Evolutionary conservation across 2,329 filamentous ascomycete species (phyloP).

Genomic region (Hypomyces perniciosus): DNA sequence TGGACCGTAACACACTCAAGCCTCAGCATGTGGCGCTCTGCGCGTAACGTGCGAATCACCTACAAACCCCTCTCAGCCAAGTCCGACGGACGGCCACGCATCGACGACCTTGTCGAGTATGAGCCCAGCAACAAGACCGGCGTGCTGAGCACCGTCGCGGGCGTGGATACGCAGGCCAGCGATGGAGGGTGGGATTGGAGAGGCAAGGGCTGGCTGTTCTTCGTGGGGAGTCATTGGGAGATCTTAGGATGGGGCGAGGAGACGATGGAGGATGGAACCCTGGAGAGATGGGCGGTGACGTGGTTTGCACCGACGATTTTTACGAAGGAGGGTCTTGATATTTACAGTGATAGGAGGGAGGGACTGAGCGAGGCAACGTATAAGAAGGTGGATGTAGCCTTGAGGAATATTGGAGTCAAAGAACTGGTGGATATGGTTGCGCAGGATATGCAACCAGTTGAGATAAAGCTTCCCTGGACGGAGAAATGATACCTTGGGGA

Average conservation of each 20-base stretch:
- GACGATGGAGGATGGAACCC: conserved; percentile 30
- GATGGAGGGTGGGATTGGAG: conserved; percentile 64
- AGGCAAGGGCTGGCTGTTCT: conserved; percentile 66
- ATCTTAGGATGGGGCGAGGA: conserved; percentile 66
- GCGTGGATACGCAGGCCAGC: conserved; percentile 50
- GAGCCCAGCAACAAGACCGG: conserved; percentile 45
- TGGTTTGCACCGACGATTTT: conserved; percentile 82
- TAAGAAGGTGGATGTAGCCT: conserved; percentile 46
- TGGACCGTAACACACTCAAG: conserved; percentile 74
- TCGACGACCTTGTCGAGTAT: conserved; percentile 71
- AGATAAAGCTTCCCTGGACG: conserved; percentile 47
- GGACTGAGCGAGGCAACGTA: conserved; percentile 56
- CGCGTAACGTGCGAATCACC: conserved; percentile 74
- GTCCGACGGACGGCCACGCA: conserved; percentile 35
- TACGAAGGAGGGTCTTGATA: conserved; percentile 73
- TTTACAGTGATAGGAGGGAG: conserved; percentile 61
- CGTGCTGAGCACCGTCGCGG: conserved; percentile 55
- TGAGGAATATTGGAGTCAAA: conserved; percentile 43
- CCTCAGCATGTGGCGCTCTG: conserved; percentile 72
- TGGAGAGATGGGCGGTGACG: conserved; percentile 69
- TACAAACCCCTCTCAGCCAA: conserved; percentile 52
- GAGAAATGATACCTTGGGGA: conserved; percentile 17
- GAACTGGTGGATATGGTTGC: conserved; percentile 47
- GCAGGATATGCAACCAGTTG: conserved; percentile 45
- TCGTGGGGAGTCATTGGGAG: conserved; percentile 75